A percentile compares a stretch with the other conserved stretches of the same genome.
Evolutionary conservation across 2,329 filamentous ascomycete genomes (phyloP).

Genomic region (Fusarium haematococcum): DNA sequence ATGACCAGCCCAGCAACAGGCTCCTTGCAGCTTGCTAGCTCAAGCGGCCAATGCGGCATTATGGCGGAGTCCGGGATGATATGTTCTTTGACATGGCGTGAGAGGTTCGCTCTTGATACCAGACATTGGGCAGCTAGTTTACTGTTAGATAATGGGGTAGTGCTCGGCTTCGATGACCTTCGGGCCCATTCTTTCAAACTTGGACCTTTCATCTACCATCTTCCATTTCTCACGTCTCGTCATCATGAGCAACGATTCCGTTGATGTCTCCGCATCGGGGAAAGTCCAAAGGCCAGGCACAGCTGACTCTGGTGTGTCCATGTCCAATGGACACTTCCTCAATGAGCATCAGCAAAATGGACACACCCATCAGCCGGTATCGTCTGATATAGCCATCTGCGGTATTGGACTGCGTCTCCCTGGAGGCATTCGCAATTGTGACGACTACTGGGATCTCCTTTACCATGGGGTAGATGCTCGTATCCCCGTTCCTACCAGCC

Average conservation of each 20-base stretch:
- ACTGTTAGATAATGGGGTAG: background rate
- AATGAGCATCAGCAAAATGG: background rate
- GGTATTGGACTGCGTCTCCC: constrained; percentile 15
- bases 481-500: background rate
- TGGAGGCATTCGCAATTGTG: background rate
- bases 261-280: background rate
- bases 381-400: constrained; percentile 7
- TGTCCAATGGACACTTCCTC: background rate
- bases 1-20: background rate
- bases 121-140: background rate
- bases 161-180: background rate
- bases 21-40: background rate
- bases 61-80: background rate
- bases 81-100: background rate
- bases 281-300: background rate
- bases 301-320: background rate
- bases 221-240: background rate
- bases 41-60: background rate
- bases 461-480: background rate
- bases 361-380: background rate
- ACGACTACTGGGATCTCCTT: constrained; percentile 4
- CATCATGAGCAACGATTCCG: background rate
- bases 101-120: background rate
- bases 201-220: background rate
- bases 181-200: background rate